Evolutionary conservation across 208 protist species (phyloP).

Genomic region (Porcisia hertigi): DNA sequence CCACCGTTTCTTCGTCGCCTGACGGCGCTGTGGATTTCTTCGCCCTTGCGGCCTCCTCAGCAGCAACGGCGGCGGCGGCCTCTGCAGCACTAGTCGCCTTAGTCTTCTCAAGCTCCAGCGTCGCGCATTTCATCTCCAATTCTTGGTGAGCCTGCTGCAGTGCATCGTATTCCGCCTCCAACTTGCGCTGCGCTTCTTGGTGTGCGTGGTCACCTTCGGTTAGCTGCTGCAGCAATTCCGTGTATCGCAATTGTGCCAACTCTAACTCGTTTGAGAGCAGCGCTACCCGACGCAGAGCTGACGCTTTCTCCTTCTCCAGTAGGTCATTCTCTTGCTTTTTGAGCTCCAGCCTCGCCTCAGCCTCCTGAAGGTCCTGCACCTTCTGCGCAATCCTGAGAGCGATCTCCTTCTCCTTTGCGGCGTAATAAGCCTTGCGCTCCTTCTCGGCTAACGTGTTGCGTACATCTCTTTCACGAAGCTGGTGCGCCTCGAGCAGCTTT

Average conservation of each 20-base stretch:
- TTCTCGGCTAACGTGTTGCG: slow-evolving; percentile 50
- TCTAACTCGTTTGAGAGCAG: slow-evolving; percentile 80
- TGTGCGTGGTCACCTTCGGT: slow-evolving; percentile 33
- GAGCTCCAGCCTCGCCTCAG: slow-evolving; percentile 29
- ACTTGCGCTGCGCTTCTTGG: slow-evolving; percentile 24
- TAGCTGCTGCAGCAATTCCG: slow-evolving; percentile 40
- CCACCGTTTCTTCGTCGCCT: slow-evolving; percentile 68
- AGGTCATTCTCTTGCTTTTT: slow-evolving; percentile 50
- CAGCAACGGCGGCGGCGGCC: slow-evolving; percentile 4
- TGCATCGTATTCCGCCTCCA: slow-evolving; percentile 34
- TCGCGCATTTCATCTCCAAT: slow-evolving; percentile 32
- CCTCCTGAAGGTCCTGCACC: slow-evolving; percentile 18
- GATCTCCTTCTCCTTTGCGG: slow-evolving; percentile 57
- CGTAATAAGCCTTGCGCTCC: slow-evolving; percentile 43
- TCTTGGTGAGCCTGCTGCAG: slow-evolving; percentile 38
- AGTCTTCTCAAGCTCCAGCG: slow-evolving; percentile 15
- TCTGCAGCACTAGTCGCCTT: slow-evolving; percentile 13
- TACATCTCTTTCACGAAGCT: slow-evolving; percentile 49
- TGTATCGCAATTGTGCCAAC: slow-evolving; percentile 50
- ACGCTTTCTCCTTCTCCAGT: slow-evolving; percentile 68
- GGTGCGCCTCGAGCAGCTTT: slow-evolving; percentile 44
- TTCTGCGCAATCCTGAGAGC: slow-evolving; percentile 23
- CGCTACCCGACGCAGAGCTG: slow-evolving; percentile 54
- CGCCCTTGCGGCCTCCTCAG: slow-evolving; percentile 1
- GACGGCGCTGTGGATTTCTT: slow-evolving; percentile 20